phyloP scores from a whole-genome alignment of 768 basidiomycete genomes.

The Boletellus ananiceps region DNA sequence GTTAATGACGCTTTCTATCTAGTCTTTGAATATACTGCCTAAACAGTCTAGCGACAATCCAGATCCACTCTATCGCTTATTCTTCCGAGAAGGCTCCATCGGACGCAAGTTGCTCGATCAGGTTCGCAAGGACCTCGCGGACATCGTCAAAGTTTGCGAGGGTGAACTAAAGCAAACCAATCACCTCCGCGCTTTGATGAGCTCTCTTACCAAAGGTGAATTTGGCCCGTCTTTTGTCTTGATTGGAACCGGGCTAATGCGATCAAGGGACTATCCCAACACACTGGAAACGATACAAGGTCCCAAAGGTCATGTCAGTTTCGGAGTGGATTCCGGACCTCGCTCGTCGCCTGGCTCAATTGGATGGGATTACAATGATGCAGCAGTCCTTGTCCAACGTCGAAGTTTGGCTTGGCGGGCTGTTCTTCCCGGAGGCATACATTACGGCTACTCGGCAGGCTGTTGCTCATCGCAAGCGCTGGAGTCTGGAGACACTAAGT shows the following conservation, averaged over 20 bases:
- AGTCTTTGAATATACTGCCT: slow-evolving; percentile 63
- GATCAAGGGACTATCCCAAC: slow-evolving; percentile 75
- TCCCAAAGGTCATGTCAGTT: slow-evolving; percentile 74
- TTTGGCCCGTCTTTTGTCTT: neutral
- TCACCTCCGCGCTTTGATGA: slow-evolving; percentile 88
- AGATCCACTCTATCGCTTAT: slow-evolving; percentile 86
- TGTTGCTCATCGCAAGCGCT: slow-evolving; percentile 88
- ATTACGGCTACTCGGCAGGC: slow-evolving; percentile 93
- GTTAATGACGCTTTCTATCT: slow-evolving; percentile 11
- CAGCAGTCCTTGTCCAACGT: slow-evolving; percentile 59
- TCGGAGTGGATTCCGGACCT: slow-evolving; percentile 85
- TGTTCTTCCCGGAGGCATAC: slow-evolving; percentile 97
- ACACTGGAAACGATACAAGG: slow-evolving; percentile 89
- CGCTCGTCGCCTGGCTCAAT: slow-evolving; percentile 73
- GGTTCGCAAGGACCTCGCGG: slow-evolving; percentile 75
- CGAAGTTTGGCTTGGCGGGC: slow-evolving; percentile 87
- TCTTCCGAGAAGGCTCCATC: slow-evolving; percentile 80
- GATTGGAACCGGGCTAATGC: slow-evolving; percentile 7
- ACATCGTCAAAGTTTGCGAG: slow-evolving; percentile 79
- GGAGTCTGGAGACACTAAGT: slow-evolving; percentile 87
- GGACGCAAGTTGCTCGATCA: slow-evolving; percentile 74
- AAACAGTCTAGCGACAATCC: slow-evolving; percentile 66
- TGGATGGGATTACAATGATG: slow-evolving; percentile 57
- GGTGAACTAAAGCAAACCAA: slow-evolving; percentile 94
- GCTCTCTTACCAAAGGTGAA: slow-evolving; percentile 81